Base-by-base conservation (phyloP, 2,329 filamentous ascomycete genomes). In the Aurifilum marmelostoma region DNA sequence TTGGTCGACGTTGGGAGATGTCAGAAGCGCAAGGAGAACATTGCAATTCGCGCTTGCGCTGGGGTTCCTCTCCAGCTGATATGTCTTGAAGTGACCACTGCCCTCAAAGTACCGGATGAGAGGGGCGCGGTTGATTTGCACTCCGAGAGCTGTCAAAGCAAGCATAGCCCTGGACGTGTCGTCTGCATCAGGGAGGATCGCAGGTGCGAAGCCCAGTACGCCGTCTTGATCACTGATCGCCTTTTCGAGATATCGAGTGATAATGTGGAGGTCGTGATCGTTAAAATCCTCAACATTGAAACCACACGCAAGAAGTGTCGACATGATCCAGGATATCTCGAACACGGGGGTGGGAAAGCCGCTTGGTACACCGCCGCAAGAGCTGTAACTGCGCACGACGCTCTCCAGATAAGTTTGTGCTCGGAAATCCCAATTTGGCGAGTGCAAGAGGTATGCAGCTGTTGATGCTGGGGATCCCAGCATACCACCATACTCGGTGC, bases 41-140 rank as follows among this genome's bases (percentile, higher is more conserved):
- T 66, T 66, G 54, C 64, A 66, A 24, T 66, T 66, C 14, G 54
- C 64, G 29, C 54, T 66, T 27, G 47, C 27, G 37, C 54, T 59
- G 2, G 64, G 18, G n/a, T 66, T 34, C n/a, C 54, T 39, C 64
- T 66, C 64, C 1, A n/a, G 3, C 27, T 41, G 37, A 39, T 66
- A 66, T 21, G 64, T 66, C n/a, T 50, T 39, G n/a, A 66, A 66
- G 39, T 66, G 64, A n/a, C 41, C 11, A 0, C 29, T 32, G n/a
- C 27, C 52, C 9, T 52, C 64, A 50, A 66, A 66, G 2, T 27
- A 37, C 14, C 47, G 24, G 21, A 66, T 43, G 21, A 66, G 41
- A 7, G 18, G 21, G 18, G 56, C 27, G 6, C 24, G 41, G 9
- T 29, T 18, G 11, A 29, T 34, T 8, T 52, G 2, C 24, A 34